Conservation (phyloP, 2,329 filamentous ascomycete species). For the Fusarium sp. region DNA sequence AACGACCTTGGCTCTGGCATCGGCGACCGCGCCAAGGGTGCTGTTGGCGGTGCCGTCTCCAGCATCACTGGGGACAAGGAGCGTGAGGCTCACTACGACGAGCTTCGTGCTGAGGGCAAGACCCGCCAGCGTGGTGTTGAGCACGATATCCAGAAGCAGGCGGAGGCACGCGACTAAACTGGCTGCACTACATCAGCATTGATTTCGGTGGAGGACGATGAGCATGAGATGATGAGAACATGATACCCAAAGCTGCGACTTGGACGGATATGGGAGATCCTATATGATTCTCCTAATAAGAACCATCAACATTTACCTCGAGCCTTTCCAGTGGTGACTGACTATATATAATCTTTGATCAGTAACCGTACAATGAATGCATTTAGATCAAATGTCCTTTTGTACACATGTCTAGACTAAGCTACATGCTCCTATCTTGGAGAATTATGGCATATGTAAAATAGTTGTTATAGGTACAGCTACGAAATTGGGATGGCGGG, state of each 20-base stretch:
- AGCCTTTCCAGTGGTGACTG: not conserved
- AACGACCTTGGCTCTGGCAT: conserved; percentile 75
- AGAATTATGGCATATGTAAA: no score
- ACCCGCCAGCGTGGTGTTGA: conserved; percentile 84
- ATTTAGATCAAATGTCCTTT: no score
- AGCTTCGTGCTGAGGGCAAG: conserved; percentile 83
- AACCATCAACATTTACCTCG: conserved; percentile 2
- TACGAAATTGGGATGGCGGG: no score
- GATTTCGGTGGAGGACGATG: conserved; percentile 4
- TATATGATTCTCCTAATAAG: conserved; percentile 22
- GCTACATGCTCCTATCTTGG: no score
- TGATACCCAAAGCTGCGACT: conserved; percentile 32
- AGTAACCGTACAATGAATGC: no score
- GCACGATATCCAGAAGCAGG: conserved; percentile 79
- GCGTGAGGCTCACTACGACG: conserved; percentile 71
- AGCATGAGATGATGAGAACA: conserved; percentile 27
- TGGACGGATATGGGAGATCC: conserved; percentile 19
- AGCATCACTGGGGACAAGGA: conserved; percentile 74
- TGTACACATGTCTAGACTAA: no score
- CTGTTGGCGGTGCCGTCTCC: conserved; percentile 76
- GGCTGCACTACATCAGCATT: not conserved
- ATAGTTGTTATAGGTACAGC: no score
- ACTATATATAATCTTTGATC: not conserved
- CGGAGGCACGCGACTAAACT: conserved; percentile 52
- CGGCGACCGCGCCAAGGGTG: conserved; percentile 72